Evolutionary conservation across 2,329 filamentous ascomycete genomes (phyloP), one percentile per base, ranked within the genome.

Genomic region (Phyllosticta citriasiana): DNA sequence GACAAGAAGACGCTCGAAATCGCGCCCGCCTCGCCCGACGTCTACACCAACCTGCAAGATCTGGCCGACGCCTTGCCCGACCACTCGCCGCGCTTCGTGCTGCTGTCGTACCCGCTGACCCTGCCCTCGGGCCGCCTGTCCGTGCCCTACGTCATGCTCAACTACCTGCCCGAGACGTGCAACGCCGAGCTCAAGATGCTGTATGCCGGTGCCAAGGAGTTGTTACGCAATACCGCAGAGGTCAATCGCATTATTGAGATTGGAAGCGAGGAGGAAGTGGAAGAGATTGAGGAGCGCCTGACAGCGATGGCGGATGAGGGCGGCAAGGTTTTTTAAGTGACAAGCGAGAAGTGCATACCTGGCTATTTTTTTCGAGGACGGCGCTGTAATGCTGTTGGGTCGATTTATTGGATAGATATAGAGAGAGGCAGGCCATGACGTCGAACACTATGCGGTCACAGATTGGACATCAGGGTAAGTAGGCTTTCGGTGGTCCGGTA

Each of bases 171-270:
- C 7, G 88, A 87, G 57, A 97, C 93, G 56, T 94, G 90, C 77
- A 97, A 96, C 73, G 84, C 82, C 66, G 89, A 92, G 71, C 79
- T 88, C 71, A 85, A 90, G 67, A 97, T 97, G 94, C 79, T 94
- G 72, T 99, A 97, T 73, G 94, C 94, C 30, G 89, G 92, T 50
- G 94, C 94, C 53, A 96, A 97, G 76, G 94, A 99, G 78, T 77
- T 97, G 73, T 91, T 97, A 88, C 85, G 92, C 65, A 96, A 90
- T 71, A 95, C 90, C 60, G 89, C 89, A 63, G 91, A 97, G 77
- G 92, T 91, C n/a, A 87, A 88, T 59, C 85, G 84, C 67, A 87
- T 97, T 26, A 84, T 99, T 64, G 93, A 97, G 74, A 85, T 97
- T 56, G 85, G 89, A 67, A 86, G 83, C 22, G 82, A 83, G 3